These are phyloP conservation scores for Pelargonium nanum DNA, from an alignment of 345 rosid species.

Conservation along the genomic window DNA sequence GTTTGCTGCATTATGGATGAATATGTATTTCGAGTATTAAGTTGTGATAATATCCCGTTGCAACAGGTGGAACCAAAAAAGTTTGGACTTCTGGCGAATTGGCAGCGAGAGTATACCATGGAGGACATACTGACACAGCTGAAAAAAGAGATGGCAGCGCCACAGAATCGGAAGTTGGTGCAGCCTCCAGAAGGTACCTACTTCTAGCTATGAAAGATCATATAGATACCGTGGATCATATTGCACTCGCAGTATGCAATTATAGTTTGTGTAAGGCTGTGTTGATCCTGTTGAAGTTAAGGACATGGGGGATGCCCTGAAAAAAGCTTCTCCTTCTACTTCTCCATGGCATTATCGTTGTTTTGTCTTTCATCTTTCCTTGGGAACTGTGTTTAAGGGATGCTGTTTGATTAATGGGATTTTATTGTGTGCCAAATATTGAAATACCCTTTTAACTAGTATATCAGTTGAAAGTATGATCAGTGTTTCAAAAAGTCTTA, in stretches of 20 bases:
- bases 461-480: no score
- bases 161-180: constrained; percentile 70
- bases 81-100: constrained; percentile 58
- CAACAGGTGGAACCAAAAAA: constrained; percentile 65
- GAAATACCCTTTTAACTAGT: not conserved
- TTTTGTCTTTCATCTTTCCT: constrained; percentile 10
- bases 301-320: constrained; percentile 24
- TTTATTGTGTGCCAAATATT: not conserved
- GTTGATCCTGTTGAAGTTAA: constrained; percentile 29
- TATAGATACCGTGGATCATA: constrained; percentile 16
- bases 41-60: constrained; percentile 4
- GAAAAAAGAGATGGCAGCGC: constrained; percentile 69
- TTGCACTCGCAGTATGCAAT: constrained; percentile 27
- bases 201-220: constrained; percentile 37
- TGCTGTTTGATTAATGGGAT: not conserved
- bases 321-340: constrained; percentile 25
- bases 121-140: constrained; percentile 64
- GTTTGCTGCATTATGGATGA: not conserved
- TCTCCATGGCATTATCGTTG: constrained; percentile 25
- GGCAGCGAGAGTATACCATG: constrained; percentile 76
- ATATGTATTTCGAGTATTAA: not conserved
- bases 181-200: constrained; percentile 81
- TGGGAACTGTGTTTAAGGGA: not conserved
- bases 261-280: constrained; percentile 41
- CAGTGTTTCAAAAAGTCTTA: no score